These are phyloP conservation scores for Mycena belliarum DNA, from an alignment of 768 basidiomycete species.

Conservation along the genomic window DNA sequence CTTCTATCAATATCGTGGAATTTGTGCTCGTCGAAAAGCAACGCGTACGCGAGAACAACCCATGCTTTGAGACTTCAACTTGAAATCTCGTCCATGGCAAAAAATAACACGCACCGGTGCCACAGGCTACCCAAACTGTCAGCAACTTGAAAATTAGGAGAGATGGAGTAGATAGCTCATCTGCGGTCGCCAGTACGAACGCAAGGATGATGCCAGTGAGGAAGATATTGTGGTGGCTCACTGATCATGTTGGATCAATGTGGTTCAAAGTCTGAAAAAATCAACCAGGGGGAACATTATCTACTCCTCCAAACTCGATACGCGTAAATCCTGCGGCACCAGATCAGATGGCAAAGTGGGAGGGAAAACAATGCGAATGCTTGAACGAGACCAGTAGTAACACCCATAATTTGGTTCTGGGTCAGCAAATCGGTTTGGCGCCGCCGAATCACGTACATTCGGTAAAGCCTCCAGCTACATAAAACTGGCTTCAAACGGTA, in stretches of 20 bases:
- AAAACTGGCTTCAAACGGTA: too few species aligned
- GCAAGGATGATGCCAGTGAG: slow-evolving; percentile 34
- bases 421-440: slow-evolving; percentile 21
- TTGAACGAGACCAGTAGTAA: slow-evolving; percentile 54
- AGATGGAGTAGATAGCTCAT: background rate
- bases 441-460: slow-evolving; percentile 33
- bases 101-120: slow-evolving; percentile 30
- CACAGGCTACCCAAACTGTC: slow-evolving; percentile 27
- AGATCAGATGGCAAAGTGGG: background rate
- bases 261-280: background rate
- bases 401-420: slow-evolving; percentile 35
- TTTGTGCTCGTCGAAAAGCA: background rate
- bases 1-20: background rate
- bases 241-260: slow-evolving; percentile 21
- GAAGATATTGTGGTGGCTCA: slow-evolving; percentile 41
- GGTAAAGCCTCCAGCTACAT: slow-evolving; percentile 46
- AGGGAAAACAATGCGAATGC: slow-evolving; percentile 31
- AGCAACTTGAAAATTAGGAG: background rate
- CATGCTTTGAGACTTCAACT: slow-evolving; percentile 31
- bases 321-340: slow-evolving; percentile 42
- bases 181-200: slow-evolving; percentile 31
- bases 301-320: slow-evolving; percentile 49
- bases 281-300: slow-evolving; percentile 19
- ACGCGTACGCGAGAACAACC: slow-evolving; percentile 40
- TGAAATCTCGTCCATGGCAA: background rate